Evolutionary conservation across 2,329 filamentous ascomycete species (phyloP).

Genomic region (Dichotomopilus funicola): DNA sequence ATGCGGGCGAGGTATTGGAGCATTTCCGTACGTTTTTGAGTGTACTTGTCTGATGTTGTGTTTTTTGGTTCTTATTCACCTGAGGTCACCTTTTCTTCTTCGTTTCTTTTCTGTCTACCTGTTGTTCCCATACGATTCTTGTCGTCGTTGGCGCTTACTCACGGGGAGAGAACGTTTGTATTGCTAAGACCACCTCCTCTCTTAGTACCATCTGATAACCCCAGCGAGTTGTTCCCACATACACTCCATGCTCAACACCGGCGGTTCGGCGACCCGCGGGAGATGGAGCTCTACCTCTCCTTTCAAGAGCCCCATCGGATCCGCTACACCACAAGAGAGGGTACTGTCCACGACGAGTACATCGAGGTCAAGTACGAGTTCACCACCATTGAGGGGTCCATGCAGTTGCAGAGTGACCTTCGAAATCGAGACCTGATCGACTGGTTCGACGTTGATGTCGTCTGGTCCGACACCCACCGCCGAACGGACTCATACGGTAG

Average conservation of each 20-base stretch:
- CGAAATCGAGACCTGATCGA: slow-evolving; percentile 42
- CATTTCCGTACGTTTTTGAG: slow-evolving; percentile 39
- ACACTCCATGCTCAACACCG: slow-evolving; percentile 46
- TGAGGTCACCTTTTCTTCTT: no score
- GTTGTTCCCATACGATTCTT: background rate
- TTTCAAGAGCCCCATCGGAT: slow-evolving; percentile 44
- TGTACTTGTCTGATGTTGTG: no score
- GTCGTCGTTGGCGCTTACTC: background rate
- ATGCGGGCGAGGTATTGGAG: slow-evolving; percentile 45
- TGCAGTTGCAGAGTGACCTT: slow-evolving; percentile 44
- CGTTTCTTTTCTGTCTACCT: no score
- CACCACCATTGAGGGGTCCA: slow-evolving; percentile 40
- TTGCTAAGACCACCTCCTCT: slow-evolving; percentile 10
- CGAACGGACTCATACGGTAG: slow-evolving; percentile 45
- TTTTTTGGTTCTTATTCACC: no score
- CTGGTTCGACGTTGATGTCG: slow-evolving; percentile 47
- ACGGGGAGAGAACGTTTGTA: background rate
- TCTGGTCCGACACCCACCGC: slow-evolving; percentile 45
- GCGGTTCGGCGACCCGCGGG: slow-evolving; percentile 42
- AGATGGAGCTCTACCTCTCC: slow-evolving; percentile 43
- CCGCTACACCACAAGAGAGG: slow-evolving; percentile 41
- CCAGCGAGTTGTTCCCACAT: slow-evolving; percentile 41
- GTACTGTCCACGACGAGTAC: slow-evolving; percentile 43
- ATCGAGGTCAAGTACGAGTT: slow-evolving; percentile 46
- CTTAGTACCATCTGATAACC: slow-evolving; percentile 40